Evolutionary conservation across 148 eudicot genomes (phyloP), one percentile per base, ranked within the genome.

Genomic region (Chenopodium berlandieri): DNA sequence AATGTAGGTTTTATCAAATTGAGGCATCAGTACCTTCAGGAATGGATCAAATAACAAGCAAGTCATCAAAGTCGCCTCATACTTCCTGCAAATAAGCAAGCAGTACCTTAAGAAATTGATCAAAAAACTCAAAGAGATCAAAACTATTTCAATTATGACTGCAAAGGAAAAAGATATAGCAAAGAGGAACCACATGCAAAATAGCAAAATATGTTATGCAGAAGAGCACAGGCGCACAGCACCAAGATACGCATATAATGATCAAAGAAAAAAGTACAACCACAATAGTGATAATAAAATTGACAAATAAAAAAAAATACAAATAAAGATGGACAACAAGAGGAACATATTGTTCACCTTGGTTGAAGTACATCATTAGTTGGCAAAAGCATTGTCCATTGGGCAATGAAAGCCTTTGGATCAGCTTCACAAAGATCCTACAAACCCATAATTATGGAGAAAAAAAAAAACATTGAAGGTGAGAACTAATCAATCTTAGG

Each of bases 351-450:
- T 40, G 60, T 78, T 84, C 82, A 95, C 98, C 99, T 92, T 70
- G 92, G 93, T 77, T 91, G 94, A 71, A 97, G 90, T 81, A 91
- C 97, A 72, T 97, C 99, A 89, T 83, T 89, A 75, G 93, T 88
- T 31, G 99, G 99, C 80, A 97, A 89, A 82, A 97, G 94, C 94
- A 94, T 90, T 40, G 95, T 90, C 99, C 98, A 94, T 65, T 94
- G 98, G 54, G 97, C 86, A 72, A 91, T 88, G 77, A 97, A 92
- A 32, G 87, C 90, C 84, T 97, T 94, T 70, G 95, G 95, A 85
- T 97, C 99, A 84, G 88, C 95, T 88, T 88, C 94, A 81, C 99
- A 97, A 65, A 97, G 98, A 91, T 92, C 99, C 99, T 95, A 74
- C 74, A 65, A 76, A 77, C 76, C 78, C 80, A 40, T 52, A 86